Evolutionary conservation across 345 rosid species (phyloP), one percentile per base, ranked within the genome.

Genomic region (Aquilaria sinensis): DNA sequence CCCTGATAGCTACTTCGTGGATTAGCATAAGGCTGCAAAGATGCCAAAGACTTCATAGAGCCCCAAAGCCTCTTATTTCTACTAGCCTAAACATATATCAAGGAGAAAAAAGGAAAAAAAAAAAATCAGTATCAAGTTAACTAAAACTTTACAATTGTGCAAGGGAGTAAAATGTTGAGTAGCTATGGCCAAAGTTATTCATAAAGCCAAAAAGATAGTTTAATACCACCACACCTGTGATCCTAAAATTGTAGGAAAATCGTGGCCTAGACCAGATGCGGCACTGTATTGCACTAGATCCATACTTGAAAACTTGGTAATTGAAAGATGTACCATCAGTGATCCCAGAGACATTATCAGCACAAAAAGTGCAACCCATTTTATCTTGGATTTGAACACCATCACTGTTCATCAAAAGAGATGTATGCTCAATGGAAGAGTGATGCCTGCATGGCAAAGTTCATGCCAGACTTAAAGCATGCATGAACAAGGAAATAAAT

Each of bases 11-110:
- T 78, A 65, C 53, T 80, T 78, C 97, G 86, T 46, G 97, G 90
- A 72, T 89, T 91, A 60, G 96, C 96, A 82, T 87, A 95, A 6
- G 97, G 98, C 69, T 87, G 89, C 79, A 95, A 80, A 14, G 94
- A 70, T 73, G 69, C 81, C 62, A 95, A 72, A 5, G 89, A 67
- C 76, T 78, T 95, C 37, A 91, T 85, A 76, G 69, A 67, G 3
- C 94, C 90, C 99, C 99, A 95, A 31, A 91, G 65, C 78, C 77
- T 84, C 67, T 78, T 84, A 80, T 73, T 84, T 57, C 79, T 74
- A 73, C 63, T 47, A 62, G 68, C 75, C 97, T 95, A 67, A 75
- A 58, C 64, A 69, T 60, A 54, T 37, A 55, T 56, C 33, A 63
- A 53, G 23, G 23, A 23, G 23, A 23, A 23, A 23, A 23, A 23